Conservation (phyloP, 2,329 filamentous ascomycete species). For the Aspergillus eucalypticola region DNA sequence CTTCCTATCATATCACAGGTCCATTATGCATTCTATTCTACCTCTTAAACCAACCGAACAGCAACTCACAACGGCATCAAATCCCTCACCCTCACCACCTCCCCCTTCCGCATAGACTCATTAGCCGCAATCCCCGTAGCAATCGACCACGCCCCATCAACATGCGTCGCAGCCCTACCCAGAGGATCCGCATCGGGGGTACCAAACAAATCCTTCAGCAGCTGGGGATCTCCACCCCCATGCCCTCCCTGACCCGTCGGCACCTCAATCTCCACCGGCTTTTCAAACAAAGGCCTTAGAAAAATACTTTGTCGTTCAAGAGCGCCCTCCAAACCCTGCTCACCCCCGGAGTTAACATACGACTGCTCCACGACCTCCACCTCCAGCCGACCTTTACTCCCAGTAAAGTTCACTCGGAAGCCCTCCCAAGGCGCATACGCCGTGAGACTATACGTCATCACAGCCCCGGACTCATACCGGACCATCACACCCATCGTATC, state of each 20-base stretch:
- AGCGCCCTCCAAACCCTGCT: slow-evolving; percentile 47
- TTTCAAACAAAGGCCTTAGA: slow-evolving; percentile 57
- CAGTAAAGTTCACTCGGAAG: slow-evolving; percentile 36
- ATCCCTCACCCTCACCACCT: not conserved
- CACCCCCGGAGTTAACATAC: slow-evolving; percentile 63
- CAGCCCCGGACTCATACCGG: slow-evolving; percentile 57
- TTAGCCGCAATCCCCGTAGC: slow-evolving; percentile 63
- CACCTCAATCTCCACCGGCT: slow-evolving; percentile 58
- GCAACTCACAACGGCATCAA: not conserved
- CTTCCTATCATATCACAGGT: no score
- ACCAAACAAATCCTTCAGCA: slow-evolving; percentile 61
- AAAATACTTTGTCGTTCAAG: slow-evolving; percentile 31
- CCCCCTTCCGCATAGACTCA: not conserved
- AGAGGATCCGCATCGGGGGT: slow-evolving; percentile 48
- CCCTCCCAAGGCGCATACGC: slow-evolving; percentile 60
- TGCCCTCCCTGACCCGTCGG: slow-evolving; percentile 56
- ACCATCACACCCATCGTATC: slow-evolving; percentile 65
- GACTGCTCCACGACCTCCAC: slow-evolving; percentile 59
- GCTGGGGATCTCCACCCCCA: slow-evolving; percentile 60
- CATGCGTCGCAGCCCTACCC: slow-evolving; percentile 58
- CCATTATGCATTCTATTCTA: no score
- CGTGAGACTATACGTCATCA: slow-evolving; percentile 56
- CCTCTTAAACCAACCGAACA: not conserved
- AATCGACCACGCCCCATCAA: slow-evolving; percentile 62
- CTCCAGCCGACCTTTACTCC: slow-evolving; percentile 60